A percentile compares a stretch with the other conserved stretches of the same genome.
These are phyloP conservation scores for Cladophialophora yegresii DNA, from an alignment of 2,329 filamentous ascomycete genomes.

Conservation along the genomic window DNA sequence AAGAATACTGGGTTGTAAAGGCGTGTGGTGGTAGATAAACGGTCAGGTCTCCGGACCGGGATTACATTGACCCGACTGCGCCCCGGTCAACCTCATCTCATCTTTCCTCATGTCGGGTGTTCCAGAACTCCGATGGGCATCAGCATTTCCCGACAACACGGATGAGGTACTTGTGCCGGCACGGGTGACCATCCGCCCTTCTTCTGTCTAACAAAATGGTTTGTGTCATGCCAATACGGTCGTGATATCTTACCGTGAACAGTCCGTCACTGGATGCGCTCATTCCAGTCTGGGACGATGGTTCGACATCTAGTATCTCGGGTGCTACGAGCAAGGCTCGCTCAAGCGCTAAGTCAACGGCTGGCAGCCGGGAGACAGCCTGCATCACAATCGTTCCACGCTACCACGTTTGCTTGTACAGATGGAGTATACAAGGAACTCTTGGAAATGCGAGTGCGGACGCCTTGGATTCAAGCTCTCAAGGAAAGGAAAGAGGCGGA, in stretches of 20 bases:
- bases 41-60: not conserved
- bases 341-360: not conserved
- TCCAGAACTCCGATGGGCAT: not conserved
- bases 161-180: constrained; percentile 1
- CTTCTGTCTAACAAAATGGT: not conserved
- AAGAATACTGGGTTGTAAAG: not conserved
- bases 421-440: constrained; percentile 64
- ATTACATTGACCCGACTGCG: not conserved
- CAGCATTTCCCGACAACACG: not conserved
- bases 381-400: constrained; percentile 21
- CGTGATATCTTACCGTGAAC: not conserved
- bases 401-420: constrained; percentile 40
- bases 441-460: constrained; percentile 62
- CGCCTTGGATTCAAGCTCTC: constrained; percentile 69
- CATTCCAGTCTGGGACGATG: constrained; percentile 10
- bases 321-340: constrained; percentile 8
- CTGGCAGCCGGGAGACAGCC: not conserved
- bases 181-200: not conserved
- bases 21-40: not conserved
- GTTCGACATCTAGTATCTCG: constrained; percentile 4
- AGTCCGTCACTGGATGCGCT: not conserved
- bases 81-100: not conserved
- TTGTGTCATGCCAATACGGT: not conserved
- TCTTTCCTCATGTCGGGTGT: not conserved
- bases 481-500: constrained; percentile 54